Base-by-base conservation (phyloP, 768 basidiomycete genomes). In the Jaapia argillacea region DNA sequence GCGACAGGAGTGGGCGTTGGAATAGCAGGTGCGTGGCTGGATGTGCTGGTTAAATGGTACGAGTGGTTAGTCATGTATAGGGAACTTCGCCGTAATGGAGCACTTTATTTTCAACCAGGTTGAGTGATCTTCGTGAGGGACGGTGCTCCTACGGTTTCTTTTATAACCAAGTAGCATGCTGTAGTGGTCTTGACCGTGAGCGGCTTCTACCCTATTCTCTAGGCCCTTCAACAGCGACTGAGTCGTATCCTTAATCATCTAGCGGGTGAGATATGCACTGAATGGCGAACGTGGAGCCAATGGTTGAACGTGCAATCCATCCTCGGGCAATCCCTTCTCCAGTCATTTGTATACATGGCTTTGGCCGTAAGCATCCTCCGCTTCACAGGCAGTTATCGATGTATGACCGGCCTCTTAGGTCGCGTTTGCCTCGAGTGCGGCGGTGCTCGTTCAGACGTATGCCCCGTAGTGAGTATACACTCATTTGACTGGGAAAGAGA, bases 41-140 rank as follows among this genome's bases (percentile, higher is more conserved):
- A 85, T 60, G 74, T 85, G 5, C 61, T 85, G 28, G 82, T 85
- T 5, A 77, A 76, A 62, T 85, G 83, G 82, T 82, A 56, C 33
- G 61, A 47, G 12, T n/a, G 16, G 31, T 41, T 25, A 16, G 28
- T 2, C 20, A 38, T 13, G 6, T 22, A 4, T 26, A 33, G 14
- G 6, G 35, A 36, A n/a, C 28, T 14, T 16, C 22, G n/a, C 5
- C 24, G 5, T 25, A 12, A 14, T 14, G 35, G 14, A 3, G 13
- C 24, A 24, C 12, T 33, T 28, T 3, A 6, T 16, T 20, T 41
- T 46, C 14, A 2, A n/a, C n/a, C 41, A 83, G 82, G 83, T 59
- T 85, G 43, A 75, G 74, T 21, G 82, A 85, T 52, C 57, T 85
- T 28, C 72, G 80, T 2, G 79, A 81, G 57, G 83, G 83, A 5